phyloP scores from a whole-genome alignment of 2,329 filamentous ascomycete species.

The Ceratocystis albifundus region DNA sequence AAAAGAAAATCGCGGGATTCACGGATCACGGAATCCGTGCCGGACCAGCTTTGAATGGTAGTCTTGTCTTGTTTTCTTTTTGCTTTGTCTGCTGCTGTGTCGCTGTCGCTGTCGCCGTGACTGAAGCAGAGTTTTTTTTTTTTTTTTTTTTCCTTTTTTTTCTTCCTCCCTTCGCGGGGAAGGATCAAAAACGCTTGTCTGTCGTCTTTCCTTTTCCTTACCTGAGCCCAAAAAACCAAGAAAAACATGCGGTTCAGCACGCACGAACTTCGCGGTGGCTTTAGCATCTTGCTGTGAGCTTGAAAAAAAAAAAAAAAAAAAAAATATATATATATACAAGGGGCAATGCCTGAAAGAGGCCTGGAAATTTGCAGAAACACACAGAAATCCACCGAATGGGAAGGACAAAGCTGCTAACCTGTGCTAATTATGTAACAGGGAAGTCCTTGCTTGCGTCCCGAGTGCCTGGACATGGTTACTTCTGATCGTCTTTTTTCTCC shows the following conservation, averaged over 20 bases:
- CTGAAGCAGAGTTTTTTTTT: not conserved
- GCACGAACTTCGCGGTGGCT: not conserved
- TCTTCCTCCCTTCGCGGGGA: not conserved
- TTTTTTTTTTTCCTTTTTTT: no score
- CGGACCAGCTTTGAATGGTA: not conserved
- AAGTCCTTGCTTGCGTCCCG: not conserved
- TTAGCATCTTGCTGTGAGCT: not conserved
- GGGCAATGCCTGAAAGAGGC: not conserved
- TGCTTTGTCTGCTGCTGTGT: not conserved
- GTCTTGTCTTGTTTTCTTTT: not conserved
- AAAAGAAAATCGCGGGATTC: not conserved
- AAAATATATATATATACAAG: no score
- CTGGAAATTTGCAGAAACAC: not conserved
- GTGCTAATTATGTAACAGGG: not conserved
- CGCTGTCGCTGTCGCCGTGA: not conserved
- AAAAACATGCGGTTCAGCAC: not conserved
- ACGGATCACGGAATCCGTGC: conserved; percentile 2
- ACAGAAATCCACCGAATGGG: no score
- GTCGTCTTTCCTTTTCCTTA: not conserved
- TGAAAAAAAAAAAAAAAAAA: no score
- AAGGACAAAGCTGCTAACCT: no score
- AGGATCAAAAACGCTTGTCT: not conserved
- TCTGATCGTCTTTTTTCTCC: not conserved
- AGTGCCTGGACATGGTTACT: conserved; percentile 6
- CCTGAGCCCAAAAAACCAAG: not conserved